phyloP scores from a whole-genome alignment of 768 basidiomycete genomes.

The Xerocomellus intermedius region DNA sequence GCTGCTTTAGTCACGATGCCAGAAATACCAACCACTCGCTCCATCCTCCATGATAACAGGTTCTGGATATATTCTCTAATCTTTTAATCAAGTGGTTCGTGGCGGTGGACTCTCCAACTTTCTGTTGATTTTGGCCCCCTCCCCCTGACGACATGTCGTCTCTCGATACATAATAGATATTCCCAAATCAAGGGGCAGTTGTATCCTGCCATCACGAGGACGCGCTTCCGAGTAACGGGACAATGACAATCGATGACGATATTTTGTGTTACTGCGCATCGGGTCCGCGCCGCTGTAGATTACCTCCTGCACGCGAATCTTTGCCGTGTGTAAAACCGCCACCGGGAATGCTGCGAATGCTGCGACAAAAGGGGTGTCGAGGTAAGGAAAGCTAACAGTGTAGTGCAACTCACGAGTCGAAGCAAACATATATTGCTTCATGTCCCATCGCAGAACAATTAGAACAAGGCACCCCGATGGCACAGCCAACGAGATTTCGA shows the following conservation, averaged over 20 bases:
- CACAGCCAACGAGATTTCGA: conserved; percentile 24
- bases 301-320: background rate
- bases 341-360: background rate
- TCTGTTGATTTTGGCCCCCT: background rate
- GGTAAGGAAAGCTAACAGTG: conserved; percentile 10
- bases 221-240: background rate
- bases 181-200: background rate
- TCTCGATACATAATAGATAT: background rate
- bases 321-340: background rate
- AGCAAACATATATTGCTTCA: conserved; percentile 13
- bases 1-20: background rate
- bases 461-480: conserved; percentile 11
- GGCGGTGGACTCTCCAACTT: background rate
- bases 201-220: background rate
- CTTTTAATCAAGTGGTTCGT: background rate
- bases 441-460: conserved; percentile 15
- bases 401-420: conserved; percentile 5
- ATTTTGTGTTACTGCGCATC: background rate
- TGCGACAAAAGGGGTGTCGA: conserved; percentile 2
- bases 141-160: background rate
- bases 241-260: background rate
- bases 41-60: background rate
- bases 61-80: background rate
- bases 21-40: background rate
- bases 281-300: background rate